Evolutionary conservation across 257 asterid genomes (phyloP).

Genomic region (Mentha longifolia): DNA sequence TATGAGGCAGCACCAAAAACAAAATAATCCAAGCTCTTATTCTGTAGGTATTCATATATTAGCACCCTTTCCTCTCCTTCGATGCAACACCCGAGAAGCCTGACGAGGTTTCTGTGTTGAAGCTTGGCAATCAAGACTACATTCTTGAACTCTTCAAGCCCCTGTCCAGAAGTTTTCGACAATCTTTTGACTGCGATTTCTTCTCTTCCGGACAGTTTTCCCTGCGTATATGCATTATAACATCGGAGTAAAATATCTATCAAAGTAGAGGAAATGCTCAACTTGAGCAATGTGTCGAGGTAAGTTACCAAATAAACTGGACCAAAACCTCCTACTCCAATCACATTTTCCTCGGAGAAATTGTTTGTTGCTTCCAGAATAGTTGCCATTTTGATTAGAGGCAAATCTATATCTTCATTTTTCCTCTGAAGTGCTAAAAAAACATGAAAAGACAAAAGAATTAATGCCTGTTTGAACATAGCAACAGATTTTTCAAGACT

Average conservation of each 20-base stretch:
- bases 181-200: slow-evolving; percentile 50
- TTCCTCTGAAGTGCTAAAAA: slow-evolving; percentile 8
- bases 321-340: slow-evolving; percentile 29
- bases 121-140: neutral
- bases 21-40: slow-evolving; percentile 3
- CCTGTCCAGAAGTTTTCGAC: slow-evolving; percentile 45
- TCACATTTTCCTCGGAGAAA: slow-evolving; percentile 40
- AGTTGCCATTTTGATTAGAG: neutral
- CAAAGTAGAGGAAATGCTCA: neutral
- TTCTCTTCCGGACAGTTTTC: slow-evolving; percentile 21
- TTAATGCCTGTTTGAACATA: too few relatives aligned
- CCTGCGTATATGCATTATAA: slow-evolving; percentile 24
- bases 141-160: slow-evolving; percentile 24
- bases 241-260: neutral
- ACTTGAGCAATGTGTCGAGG: too few relatives aligned
- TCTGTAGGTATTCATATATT: neutral
- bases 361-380: slow-evolving; percentile 43
- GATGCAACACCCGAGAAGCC: slow-evolving; percentile 7
- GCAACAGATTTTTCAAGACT: neutral
- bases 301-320: slow-evolving; percentile 26
- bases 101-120: slow-evolving; percentile 7
- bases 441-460: neutral
- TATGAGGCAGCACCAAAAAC: neutral
- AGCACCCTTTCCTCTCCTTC: slow-evolving; percentile 1
- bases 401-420: slow-evolving; percentile 32